These are phyloP conservation scores for Xerocomellus dryophilus DNA, from an alignment of 768 basidiomycete species.

Conservation along the genomic window DNA sequence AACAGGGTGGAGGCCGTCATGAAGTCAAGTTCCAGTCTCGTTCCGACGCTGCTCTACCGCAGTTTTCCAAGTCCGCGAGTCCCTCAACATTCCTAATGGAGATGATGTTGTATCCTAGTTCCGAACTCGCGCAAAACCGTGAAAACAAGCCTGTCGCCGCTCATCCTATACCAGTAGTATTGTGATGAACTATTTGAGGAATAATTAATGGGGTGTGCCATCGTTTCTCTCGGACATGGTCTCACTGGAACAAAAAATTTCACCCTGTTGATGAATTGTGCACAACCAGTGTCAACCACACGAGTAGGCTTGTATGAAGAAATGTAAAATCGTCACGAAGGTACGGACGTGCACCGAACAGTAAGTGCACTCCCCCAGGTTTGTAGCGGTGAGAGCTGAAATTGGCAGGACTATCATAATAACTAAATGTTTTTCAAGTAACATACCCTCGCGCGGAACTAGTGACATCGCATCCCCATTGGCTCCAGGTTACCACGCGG, in stretches of 20 bases:
- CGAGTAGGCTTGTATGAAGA: neutral
- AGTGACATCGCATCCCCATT: neutral
- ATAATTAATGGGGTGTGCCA: neutral
- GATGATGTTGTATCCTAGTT: neutral
- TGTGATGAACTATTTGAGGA: neutral
- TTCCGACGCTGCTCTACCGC: neutral
- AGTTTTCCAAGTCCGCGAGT: slow-evolving; percentile 15
- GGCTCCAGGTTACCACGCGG: neutral
- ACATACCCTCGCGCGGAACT: neutral
- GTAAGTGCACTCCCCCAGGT: neutral
- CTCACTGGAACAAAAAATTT: neutral
- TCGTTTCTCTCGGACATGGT: neutral
- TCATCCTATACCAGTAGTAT: neutral
- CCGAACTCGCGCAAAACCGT: neutral
- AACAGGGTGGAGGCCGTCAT: slow-evolving; percentile 4
- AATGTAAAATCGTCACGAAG: neutral
- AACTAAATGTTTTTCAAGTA: neutral
- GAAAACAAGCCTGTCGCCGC: neutral
- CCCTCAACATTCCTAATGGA: slow-evolving; percentile 7
- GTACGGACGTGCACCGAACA: neutral
- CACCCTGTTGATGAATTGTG: neutral
- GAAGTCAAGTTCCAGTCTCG: neutral
- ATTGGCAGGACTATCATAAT: neutral
- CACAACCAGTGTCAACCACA: neutral
- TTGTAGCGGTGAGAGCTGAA: neutral